Conservation (phyloP, 192 early-diverging fungal species). For the Entophlyctis luteolus region DNA sequence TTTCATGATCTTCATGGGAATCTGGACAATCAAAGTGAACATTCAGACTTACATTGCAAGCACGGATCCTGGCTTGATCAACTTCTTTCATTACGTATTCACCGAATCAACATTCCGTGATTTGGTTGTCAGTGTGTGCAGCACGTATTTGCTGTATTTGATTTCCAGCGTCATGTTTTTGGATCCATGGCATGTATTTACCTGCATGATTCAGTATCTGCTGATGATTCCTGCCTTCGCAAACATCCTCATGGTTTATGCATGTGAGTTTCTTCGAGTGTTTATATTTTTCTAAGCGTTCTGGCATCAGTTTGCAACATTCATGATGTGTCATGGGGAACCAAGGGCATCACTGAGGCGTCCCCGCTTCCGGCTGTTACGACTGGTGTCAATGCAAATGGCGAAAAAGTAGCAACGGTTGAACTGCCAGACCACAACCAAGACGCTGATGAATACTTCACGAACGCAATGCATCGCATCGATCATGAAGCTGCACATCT, state of each 20-base stretch:
- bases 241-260: slow-evolving; percentile 91
- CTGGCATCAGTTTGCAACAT: slow-evolving; percentile 47
- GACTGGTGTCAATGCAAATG: slow-evolving; percentile 57
- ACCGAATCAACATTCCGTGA: slow-evolving; percentile 41
- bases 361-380: slow-evolving; percentile 68
- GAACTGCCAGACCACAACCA: slow-evolving; percentile 61
- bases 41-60: slow-evolving; percentile 22
- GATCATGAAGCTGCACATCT: slow-evolving; percentile 31
- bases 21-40: slow-evolving; percentile 37
- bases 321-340: slow-evolving; percentile 62
- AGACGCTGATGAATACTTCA: slow-evolving; percentile 46
- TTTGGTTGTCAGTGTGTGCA: slow-evolving; percentile 33
- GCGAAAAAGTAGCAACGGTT: slow-evolving; percentile 65
- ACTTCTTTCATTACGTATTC: slow-evolving; percentile 38
- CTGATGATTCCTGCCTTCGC: slow-evolving; percentile 80
- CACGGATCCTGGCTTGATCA: background rate
- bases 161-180: slow-evolving; percentile 35
- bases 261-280: slow-evolving; percentile 47
- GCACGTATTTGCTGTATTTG: slow-evolving; percentile 49
- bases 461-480: slow-evolving; percentile 60
- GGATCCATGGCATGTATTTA: slow-evolving; percentile 50
- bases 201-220: slow-evolving; percentile 69
- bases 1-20: slow-evolving; percentile 72
- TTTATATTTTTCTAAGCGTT: background rate
- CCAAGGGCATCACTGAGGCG: slow-evolving; percentile 58